Conservation (phyloP, 2,329 filamentous ascomycete species). For the Fusarium papillatum region DNA sequence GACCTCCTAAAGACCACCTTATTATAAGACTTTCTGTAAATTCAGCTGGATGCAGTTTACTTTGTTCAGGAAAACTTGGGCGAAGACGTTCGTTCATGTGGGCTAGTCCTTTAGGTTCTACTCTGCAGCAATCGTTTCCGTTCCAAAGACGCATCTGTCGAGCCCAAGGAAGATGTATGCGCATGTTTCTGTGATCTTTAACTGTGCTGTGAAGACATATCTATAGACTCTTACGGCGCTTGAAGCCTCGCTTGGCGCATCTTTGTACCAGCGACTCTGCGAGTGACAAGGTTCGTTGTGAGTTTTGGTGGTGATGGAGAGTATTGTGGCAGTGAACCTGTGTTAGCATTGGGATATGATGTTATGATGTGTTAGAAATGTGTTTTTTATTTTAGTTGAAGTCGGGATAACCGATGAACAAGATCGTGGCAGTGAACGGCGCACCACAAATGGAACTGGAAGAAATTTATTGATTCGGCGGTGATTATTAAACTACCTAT, state of each 20-base stretch:
- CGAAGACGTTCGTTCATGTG: not conserved
- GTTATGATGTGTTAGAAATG: too few relatives aligned
- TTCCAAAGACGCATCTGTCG: not conserved
- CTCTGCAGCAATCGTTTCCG: not conserved
- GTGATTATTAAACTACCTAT: not conserved
- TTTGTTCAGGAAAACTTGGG: not conserved
- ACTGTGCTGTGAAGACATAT: not conserved
- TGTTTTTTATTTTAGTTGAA: too few relatives aligned
- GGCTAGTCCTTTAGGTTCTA: not conserved
- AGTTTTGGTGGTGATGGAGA: not conserved
- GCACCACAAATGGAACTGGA: too few relatives aligned
- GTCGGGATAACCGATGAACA: too few relatives aligned
- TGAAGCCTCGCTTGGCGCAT: not conserved
- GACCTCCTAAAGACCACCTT: not conserved
- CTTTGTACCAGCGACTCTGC: not conserved
- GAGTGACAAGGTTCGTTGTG: not conserved
- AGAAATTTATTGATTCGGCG: not conserved
- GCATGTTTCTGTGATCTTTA: not conserved
- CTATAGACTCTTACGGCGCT: not conserved
- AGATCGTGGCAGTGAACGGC: too few relatives aligned
- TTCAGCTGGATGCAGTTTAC: not conserved
- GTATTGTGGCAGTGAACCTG: not conserved
- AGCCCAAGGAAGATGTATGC: not conserved
- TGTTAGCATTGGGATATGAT: too few relatives aligned
- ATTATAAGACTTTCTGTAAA: not conserved